Conservation (phyloP, 139 green algal species). For the Coelastrella sp. region DNA sequence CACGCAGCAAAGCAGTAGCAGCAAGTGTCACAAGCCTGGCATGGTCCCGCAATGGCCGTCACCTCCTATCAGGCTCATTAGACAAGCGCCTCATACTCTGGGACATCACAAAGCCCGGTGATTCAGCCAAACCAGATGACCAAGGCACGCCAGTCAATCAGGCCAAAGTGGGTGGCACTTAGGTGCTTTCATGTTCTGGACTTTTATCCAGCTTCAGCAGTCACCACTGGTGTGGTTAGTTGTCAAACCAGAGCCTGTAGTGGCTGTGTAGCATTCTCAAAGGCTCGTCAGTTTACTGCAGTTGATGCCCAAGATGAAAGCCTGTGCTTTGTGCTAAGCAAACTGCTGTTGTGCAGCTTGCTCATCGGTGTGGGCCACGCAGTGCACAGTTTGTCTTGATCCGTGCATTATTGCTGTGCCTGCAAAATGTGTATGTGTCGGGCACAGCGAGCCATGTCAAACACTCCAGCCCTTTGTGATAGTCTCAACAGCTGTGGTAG, state of each 20-base stretch:
- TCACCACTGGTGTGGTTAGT: background rate
- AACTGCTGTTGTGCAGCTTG: background rate
- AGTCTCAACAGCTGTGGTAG: too few species aligned
- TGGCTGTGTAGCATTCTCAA: background rate
- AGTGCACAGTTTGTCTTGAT: too few species aligned
- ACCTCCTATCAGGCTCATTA: conserved; percentile 68
- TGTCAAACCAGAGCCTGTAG: background rate
- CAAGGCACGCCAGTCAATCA: too few species aligned
- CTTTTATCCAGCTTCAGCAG: background rate
- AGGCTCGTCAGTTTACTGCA: too few species aligned
- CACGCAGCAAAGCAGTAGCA: background rate
- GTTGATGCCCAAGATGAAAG: too few species aligned
- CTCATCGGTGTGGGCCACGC: background rate
- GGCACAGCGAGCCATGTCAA: too few species aligned
- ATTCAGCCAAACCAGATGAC: too few species aligned
- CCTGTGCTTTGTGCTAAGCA: background rate
- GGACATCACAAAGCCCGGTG: conserved; percentile 67
- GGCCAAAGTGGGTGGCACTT: background rate
- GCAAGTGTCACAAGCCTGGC: conserved; percentile 69
- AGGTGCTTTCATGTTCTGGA: background rate
- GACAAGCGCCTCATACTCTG: conserved; percentile 74
- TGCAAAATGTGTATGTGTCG: too few species aligned
- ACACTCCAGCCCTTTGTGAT: too few species aligned
- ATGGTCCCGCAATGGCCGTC: conserved; percentile 82
- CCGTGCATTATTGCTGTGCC: too few species aligned